Evolutionary conservation across 2,329 filamentous ascomycete genomes (phyloP), one percentile per base, ranked within the genome.

Genomic region (Xylaria sp.): DNA sequence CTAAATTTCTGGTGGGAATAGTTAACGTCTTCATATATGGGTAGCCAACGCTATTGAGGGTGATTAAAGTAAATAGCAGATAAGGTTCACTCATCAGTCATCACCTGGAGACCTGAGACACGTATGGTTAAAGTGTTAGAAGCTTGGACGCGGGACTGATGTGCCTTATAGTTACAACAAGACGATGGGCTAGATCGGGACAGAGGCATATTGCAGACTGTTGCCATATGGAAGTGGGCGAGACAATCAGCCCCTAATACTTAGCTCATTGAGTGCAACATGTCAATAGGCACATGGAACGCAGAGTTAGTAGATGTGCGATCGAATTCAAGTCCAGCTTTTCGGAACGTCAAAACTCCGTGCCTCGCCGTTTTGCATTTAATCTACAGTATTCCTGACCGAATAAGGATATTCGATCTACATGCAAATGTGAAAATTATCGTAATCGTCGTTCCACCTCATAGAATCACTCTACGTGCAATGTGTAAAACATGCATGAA

Each of bases 281-380:
- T 1, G 25, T 10, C 13, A 90, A 89, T 35, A 80, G 84, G 13
- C 76, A 78, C 15, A 25, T 19, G 38, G 15, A 19, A 19, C 2
- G 31, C 9, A 4, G 2, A 33, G 11, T 4, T 33, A 40, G 37
- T 13, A 33, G 23, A 48, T 6, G 17, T n/a, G 21, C 10, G 15
- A 29, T 56, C 11, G 6, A 10, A 17, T 19, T 29, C 11, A 23
- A 29, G 21, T 48, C 3, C 10, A 15, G 47, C 15, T n/a, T 33
- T 43, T 21, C 19, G 23, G 11, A 46, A 46, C 27, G 43, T 17
- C 19, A 13, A 41, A 25, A 46, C 29, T n/a, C 31, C 35, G 15
- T 40, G 13, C 33, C 21, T 55, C 44, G 43, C 54, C 13, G 37
- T 51, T 55, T 58, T 56, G 54, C 47, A 58, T 53, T 53, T 57